Conservation (phyloP, 192 early-diverging fungal genomes). For the Rhizophagus sp. region DNA sequence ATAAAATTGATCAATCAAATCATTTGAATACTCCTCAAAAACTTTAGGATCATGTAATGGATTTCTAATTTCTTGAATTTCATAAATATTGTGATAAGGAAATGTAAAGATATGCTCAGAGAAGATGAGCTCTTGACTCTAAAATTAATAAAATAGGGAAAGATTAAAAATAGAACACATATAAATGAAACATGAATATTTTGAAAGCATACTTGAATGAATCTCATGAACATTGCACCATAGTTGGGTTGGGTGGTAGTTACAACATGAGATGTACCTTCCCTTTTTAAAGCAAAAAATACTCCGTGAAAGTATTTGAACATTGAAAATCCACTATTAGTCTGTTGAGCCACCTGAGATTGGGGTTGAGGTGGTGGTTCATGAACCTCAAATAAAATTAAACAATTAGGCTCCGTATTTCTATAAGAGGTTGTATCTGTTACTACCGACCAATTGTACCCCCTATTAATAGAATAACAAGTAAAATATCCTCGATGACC, state of each 20-base stretch:
- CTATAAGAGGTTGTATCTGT: not conserved
- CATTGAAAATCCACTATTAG: not conserved
- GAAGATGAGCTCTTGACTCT: constrained; percentile 9
- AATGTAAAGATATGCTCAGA: constrained; percentile 7
- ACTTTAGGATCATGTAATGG: constrained; percentile 9
- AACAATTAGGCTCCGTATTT: constrained; percentile 18
- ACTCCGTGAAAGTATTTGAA: constrained; percentile 21
- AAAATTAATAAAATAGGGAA: too few relatives aligned
- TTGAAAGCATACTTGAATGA: not conserved
- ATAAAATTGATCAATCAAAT: constrained; percentile 27
- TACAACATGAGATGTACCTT: not conserved
- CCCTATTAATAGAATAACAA: not conserved
- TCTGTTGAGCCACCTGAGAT: not conserved
- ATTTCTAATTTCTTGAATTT: constrained; percentile 23
- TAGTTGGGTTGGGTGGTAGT: constrained; percentile 6
- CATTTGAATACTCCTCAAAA: constrained; percentile 25
- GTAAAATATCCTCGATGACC: constrained; percentile 32
- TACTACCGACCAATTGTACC: not conserved
- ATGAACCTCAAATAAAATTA: constrained; percentile 18
- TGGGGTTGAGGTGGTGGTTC: constrained; percentile 2
- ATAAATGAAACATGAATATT: too few relatives aligned
- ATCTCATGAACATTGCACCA: constrained; percentile 16
- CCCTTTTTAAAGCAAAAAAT: constrained; percentile 23
- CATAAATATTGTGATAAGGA: not conserved
- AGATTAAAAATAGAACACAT: too few relatives aligned